Evolutionary conservation across 306 rosid species (phyloP), one percentile per base, ranked within the genome.

Genomic region (Coriaria nepalensis): DNA sequence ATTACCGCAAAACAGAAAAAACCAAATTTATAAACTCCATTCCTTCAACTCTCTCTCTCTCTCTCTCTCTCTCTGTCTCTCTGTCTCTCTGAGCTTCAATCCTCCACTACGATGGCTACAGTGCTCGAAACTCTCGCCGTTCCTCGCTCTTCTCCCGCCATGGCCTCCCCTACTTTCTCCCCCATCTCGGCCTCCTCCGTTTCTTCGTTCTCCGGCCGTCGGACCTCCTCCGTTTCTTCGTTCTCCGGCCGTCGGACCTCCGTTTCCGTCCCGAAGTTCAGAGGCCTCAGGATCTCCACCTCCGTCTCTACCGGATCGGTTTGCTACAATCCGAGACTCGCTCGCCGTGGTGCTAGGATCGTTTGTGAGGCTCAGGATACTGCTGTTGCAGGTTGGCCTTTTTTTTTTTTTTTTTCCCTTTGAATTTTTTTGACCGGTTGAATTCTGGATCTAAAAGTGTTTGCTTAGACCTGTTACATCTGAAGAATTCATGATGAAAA

Each of bases 331-430:
- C 37, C 69, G 5, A 69, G 70, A 53, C 43, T 52, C 37, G 40
- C 71, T 47, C 66, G 61, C n/a, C 86, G 73, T 8, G 10, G 67
- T 1, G 79, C 65, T 32, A 45, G 43, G 13, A 42, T 79, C 55
- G 73, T 60, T 40, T 90, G 95, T 43, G 87, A 81, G 75, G 94
- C 83, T 40, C 83, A 71, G 59, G 69, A 81, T 5, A 79, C 94
- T 32, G 76, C 98, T 2, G 76, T 80, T 32, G 53, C 60, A 47
- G 95, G 98, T 88, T 57, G 49, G 71, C 48, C 36, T 60, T 39
- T 40, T 29, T 11, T 15, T 50, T 9, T 8, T 14, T 45, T 8
- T 9, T 2, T 13, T 51, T 45, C 5, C 0, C 10, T 9, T 36
- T 15, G 13, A 43, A 10, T 44, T 43, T 4, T 44, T n/a, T n/a